Evolutionary conservation across 106 monocot genomes (phyloP), one percentile per base, ranked within the genome.

Genomic region (Amphibolis antarctica): DNA sequence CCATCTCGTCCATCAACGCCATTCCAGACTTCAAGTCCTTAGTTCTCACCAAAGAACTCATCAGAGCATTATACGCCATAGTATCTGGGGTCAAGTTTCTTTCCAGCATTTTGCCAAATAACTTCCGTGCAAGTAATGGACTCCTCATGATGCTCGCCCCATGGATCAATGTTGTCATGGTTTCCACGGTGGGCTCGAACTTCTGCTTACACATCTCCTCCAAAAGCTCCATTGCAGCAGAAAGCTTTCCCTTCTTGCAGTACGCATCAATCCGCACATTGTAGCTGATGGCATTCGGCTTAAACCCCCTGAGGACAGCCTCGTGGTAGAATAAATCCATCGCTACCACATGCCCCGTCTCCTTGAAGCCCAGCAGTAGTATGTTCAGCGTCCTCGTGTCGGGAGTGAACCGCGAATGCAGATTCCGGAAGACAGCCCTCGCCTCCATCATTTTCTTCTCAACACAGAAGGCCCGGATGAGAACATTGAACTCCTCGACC

Each of bases 261-360:
- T 83, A 94, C 1, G 83, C 89, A 28, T 89, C 89, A 46, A 94
- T 89, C 55, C 86, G 58, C 7, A 94, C 78, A 46, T 86, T 89
- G 65, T 75, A 94, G 19, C 78, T 81, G 27, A 89, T 79, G 5
- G 68, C 72, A 51, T 89, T 77, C 0, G 93, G 93, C 11, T 66
- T 60, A 63, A 89, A 94, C 5, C 89, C 86, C 6, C 89, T 65
- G 30, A 69, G 15, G 10, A 80, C 45, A 55, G 71, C 70, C 9
- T 90, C 89, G 22, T 89, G 79, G 47, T 74, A 89, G 71, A 96
- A 89, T 22, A 80, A 42, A 28, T 96, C 86, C 23, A 89, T 46
- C 0, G 89, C 83, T 5, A 67, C 53, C n/a, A 83, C 14, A 55
- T 89, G 45, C 4, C 85, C 76, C 18, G 89, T 51, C 49, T 81